These are phyloP conservation scores for Lablab purpureus DNA, from an alignment of 306 rosid species.

Conservation along the genomic window DNA sequence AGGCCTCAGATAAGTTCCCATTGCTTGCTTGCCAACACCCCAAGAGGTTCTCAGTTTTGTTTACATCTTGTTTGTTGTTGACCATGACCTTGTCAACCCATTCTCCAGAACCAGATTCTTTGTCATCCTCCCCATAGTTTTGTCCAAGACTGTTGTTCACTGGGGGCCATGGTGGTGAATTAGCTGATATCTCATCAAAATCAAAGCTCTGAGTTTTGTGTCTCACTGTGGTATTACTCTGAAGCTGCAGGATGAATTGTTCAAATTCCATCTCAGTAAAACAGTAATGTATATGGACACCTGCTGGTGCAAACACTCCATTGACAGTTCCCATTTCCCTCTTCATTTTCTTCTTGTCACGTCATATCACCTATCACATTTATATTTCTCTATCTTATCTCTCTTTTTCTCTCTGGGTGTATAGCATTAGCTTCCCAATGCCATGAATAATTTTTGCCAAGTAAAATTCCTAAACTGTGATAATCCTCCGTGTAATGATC, in stretches of 20 bases:
- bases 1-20: slow-evolving; percentile 68
- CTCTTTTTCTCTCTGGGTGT: no score
- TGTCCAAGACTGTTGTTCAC: slow-evolving; percentile 63
- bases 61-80: slow-evolving; percentile 87
- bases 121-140: slow-evolving; percentile 70
- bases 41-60: slow-evolving; percentile 66
- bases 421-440: no score
- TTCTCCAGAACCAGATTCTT: slow-evolving; percentile 72
- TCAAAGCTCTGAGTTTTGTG: slow-evolving; percentile 77
- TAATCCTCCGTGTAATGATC: neutral
- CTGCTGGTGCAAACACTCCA: neutral
- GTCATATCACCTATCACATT: no score
- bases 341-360: no score
- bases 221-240: slow-evolving; percentile 53
- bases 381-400: no score
- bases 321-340: neutral
- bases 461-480: neutral
- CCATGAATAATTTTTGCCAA: neutral
- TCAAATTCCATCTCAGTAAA: slow-evolving; percentile 1
- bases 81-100: slow-evolving; percentile 99
- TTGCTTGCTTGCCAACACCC: slow-evolving; percentile 77
- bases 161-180: slow-evolving; percentile 95
- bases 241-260: slow-evolving; percentile 61
- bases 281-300: neutral
- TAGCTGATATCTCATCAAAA: slow-evolving; percentile 81